A percentile compares a stretch with the other conserved stretches of the same genome.
Evolutionary conservation across 2,329 filamentous ascomycete species (phyloP).

Genomic region (Fusarium acutatum): DNA sequence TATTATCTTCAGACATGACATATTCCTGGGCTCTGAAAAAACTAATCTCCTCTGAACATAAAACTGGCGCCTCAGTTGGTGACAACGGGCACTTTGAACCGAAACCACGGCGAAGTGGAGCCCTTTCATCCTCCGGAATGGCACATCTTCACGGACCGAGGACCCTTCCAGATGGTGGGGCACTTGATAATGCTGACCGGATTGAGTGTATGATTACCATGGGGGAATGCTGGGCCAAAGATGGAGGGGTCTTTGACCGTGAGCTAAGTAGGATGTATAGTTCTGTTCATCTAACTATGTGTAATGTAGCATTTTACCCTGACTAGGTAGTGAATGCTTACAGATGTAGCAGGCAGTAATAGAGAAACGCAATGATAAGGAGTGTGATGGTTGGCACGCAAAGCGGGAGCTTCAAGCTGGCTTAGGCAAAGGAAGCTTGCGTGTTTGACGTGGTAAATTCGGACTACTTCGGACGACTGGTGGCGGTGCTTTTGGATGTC

Average conservation of each 20-base stretch:
- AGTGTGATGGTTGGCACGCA: neutral
- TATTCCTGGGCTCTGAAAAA: neutral
- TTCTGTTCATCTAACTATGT: neutral
- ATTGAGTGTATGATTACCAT: neutral
- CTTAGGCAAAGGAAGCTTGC: conserved; percentile 26
- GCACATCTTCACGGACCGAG: conserved; percentile 5
- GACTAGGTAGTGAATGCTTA: neutral
- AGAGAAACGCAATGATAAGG: conserved; percentile 17
- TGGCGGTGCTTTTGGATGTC: neutral
- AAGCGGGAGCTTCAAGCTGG: neutral
- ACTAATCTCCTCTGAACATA: neutral
- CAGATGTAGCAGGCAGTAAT: conserved; percentile 26
- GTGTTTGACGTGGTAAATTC: neutral
- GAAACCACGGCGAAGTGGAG: conserved; percentile 28
- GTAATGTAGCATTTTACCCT: too few relatives aligned
- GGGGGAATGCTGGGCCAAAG: conserved; percentile 4
- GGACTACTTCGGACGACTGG: neutral
- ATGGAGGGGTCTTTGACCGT: neutral
- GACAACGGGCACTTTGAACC: neutral
- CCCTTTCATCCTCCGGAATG: conserved; percentile 5
- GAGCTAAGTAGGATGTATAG: neutral
- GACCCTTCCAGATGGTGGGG: neutral
- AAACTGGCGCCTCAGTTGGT: neutral
- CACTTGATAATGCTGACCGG: neutral
- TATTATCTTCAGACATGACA: neutral